Conservation (phyloP, 306 rosid species). For the Purshia tridentata region DNA sequence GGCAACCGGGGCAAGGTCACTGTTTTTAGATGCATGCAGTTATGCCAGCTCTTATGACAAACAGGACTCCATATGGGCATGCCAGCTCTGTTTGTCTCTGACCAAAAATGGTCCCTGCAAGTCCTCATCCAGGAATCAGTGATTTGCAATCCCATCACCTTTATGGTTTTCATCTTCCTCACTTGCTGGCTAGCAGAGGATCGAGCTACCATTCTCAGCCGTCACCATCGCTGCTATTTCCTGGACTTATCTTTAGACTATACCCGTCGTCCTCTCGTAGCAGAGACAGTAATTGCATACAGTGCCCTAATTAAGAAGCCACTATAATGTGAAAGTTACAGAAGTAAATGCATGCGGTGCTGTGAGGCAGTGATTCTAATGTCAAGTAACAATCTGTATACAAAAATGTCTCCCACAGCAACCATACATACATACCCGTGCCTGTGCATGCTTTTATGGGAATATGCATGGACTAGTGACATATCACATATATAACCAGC, state of each 20-base stretch:
- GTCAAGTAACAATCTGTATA: neutral
- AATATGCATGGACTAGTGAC: neutral
- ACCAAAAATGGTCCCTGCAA: slow-evolving; percentile 48
- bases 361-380: neutral
- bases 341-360: neutral
- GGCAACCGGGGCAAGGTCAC: neutral
- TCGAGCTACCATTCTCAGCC: slow-evolving; percentile 23
- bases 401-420: slow-evolving; percentile 2
- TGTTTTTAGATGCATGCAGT: slow-evolving; percentile 9
- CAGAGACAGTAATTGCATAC: neutral
- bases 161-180: neutral
- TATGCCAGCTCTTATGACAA: slow-evolving; percentile 15
- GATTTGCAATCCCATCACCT: neutral
- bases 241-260: slow-evolving; percentile 21
- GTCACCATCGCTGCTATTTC: slow-evolving; percentile 37
- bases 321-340: slow-evolving; percentile 3
- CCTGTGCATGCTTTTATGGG: neutral
- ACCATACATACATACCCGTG: neutral
- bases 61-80: slow-evolving; percentile 5
- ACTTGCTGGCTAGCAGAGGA: slow-evolving; percentile 5
- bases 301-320: neutral
- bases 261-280: slow-evolving; percentile 8
- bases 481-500: too few species aligned
- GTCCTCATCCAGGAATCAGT: neutral
- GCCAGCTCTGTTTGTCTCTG: slow-evolving; percentile 20